Evolutionary conservation across 2,329 filamentous ascomycete species (phyloP), one percentile per base, ranked within the genome.

Genomic region (Triangularia setosa): DNA sequence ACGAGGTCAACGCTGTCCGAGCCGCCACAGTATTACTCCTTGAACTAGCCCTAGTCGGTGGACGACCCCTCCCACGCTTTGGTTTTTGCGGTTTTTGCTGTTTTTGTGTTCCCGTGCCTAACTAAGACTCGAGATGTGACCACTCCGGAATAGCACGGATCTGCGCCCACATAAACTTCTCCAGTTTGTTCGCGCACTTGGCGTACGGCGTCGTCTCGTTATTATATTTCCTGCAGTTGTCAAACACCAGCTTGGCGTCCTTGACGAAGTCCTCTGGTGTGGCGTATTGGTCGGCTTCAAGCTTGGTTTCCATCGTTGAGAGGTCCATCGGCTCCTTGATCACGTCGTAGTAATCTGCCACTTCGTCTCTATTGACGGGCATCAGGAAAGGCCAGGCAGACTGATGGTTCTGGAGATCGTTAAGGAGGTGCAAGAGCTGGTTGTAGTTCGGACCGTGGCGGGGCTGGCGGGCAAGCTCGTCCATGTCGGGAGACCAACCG

Each of bases 251-350:
- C 73, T 88, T 89, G 9, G 93, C 91, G 75, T 99, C 95, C 68
- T 84, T 86, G 79, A 94, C 88, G 71, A 99, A 97, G 72, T 98
- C 95, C 74, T 98, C 93, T 0, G 95, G 94, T 0, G 87, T 93
- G 16, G 88, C 86, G 74, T 99, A 99, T 73, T 94, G 86, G 77
- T 98, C 95, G 44, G 92, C 92, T 73, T 98, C 93, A 68, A 97
- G 89, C 78, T 96, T 96, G 70, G 87, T 88, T 77, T 98, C 95
- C 94, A 99, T 98, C 21, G 93, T 97, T 57, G 87, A 89, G 57
- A 97, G 82, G 74, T 97, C 95, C 95, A 99, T 99, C 35, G 95
- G 95, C 76, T 97, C 91, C 74, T 93, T 93, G 81, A 99, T 99
- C 66, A 98, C 93, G 65, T 97, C 92, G 80, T 98, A 98, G 79